Conservation (phyloP, 306 rosid species). For the Echinosophora koreensis region DNA sequence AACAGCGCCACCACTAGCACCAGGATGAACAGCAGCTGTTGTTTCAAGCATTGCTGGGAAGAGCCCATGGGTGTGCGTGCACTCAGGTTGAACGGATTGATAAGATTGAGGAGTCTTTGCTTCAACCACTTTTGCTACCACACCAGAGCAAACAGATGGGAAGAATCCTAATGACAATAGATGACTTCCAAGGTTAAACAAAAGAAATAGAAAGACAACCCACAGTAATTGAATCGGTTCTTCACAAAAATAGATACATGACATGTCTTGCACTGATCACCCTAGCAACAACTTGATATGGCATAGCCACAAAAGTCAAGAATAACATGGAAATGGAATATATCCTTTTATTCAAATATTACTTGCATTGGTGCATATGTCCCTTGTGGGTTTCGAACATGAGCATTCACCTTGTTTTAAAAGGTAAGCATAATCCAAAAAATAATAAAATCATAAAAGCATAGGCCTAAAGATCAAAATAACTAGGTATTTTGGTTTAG, state of each 20-base stretch:
- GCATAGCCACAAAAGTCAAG: slow-evolving; percentile 9
- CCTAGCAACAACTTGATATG: background rate
- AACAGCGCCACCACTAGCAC: slow-evolving; percentile 97
- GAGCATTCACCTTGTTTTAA: slow-evolving; percentile 12
- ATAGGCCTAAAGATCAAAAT: background rate
- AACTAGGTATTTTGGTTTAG: background rate
- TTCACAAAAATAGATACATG: background rate
- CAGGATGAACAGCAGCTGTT: slow-evolving; percentile 96
- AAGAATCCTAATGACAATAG: slow-evolving; percentile 62
- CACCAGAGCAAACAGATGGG: slow-evolving; percentile 92
- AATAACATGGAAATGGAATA: background rate
- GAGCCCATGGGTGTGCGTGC: slow-evolving; percentile 45
- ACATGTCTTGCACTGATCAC: background rate
- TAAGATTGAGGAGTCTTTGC: slow-evolving; percentile 65
- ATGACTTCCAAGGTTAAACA: slow-evolving; percentile 24
- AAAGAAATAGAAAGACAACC: slow-evolving; percentile 26
- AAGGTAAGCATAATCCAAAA: background rate
- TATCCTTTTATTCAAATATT: background rate
- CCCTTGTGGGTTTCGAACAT: slow-evolving; percentile 4
- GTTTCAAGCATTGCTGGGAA: slow-evolving; percentile 93
- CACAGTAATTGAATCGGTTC: slow-evolving; percentile 14
- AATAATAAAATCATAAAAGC: slow-evolving; percentile 1
- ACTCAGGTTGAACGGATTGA: slow-evolving; percentile 56
- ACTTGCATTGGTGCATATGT: slow-evolving; percentile 30
- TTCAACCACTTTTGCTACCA: slow-evolving; percentile 83